phyloP scores from a whole-genome alignment of 1,139 yeast species.

The Starmera stellimalicola region DNA sequence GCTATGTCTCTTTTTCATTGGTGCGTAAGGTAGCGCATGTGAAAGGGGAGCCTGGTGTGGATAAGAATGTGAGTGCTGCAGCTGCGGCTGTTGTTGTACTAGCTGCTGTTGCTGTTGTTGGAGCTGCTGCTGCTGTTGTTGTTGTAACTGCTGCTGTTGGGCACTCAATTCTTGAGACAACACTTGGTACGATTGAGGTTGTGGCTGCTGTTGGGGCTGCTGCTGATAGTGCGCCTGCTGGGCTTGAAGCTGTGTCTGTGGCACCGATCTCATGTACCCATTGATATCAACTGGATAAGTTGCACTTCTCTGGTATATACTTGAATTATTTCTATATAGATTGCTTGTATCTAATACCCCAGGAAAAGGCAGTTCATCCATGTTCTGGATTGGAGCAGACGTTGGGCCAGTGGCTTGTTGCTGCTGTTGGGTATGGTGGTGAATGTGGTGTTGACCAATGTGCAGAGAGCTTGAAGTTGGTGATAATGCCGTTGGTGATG shows the following conservation, averaged over 20 bases:
- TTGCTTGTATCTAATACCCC: slow-evolving; percentile 1
- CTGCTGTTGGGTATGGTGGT: neutral
- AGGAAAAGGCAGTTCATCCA: slow-evolving; percentile 1
- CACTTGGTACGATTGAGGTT: too few relatives aligned
- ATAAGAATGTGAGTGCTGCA: too few relatives aligned
- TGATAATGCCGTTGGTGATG: too few relatives aligned
- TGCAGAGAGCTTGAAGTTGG: too few relatives aligned
- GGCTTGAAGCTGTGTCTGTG: neutral
- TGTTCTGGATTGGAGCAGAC: neutral
- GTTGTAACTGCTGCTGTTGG: neutral
- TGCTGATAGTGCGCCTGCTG: neutral
- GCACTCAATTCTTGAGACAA: neutral
- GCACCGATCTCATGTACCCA: neutral
- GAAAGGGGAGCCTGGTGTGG: neutral
- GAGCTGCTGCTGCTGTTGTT: neutral
- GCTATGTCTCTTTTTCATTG: slow-evolving; percentile 5
- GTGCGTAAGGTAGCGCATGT: slow-evolving; percentile 1
- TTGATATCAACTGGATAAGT: neutral
- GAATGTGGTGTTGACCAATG: neutral
- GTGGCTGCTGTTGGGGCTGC: neutral
- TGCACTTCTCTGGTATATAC: neutral
- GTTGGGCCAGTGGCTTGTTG: neutral
- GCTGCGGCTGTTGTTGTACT: neutral
- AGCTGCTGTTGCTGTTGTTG: neutral
- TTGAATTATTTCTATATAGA: neutral